Base-by-base conservation (phyloP, 2,329 filamentous ascomycete species). In the Triangularia setosa region DNA sequence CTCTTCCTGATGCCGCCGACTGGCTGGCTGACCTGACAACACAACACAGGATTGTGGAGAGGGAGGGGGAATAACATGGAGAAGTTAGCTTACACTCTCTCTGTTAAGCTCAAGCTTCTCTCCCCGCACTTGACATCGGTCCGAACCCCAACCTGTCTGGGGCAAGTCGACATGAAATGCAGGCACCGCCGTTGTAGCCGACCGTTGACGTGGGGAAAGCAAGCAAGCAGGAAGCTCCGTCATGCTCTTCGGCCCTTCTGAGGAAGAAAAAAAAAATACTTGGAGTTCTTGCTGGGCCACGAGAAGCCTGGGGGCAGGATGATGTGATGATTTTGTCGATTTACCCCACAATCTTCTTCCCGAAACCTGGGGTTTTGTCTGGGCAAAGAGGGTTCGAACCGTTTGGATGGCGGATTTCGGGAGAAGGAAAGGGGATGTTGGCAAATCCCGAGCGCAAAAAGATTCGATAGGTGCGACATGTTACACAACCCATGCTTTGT, bases 91-190 rank as follows among this genome's bases (percentile, higher is more conserved):
- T 55, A 24, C 21, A 16, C 16, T 58, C 58, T 28, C 27, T 4
- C 30, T 35, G 11, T 35, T 4, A 40, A 40, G 35, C 35, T 40
- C 33, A 12, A 7, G 4, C 33, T 11, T 16, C 14, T 16, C 35
- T 60, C 58, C 48, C 35, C 58, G 24, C 40, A 60, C 44, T 14
- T 40, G 16, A 28, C 58, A 60, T 68, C 67, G 67, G 67, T 53
- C 67, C 67, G 63, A 68, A 61, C 57, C 61, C 64, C 60, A 61
- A 30, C 23, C 56, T 64, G 52, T 48, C 52, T 23, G n/a, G 23
- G 21, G 24, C 52, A 25, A 53, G 16, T 53, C 23, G 21, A 24
- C 52, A 24, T 44, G 21, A 12, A 14, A 25, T 24, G 53, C 24
- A 59, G 54, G 40, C 52, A 55, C 52, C 21, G 23, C 25, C 52